Percentiles rank a stretch among this genome's conserved stretches.
These are phyloP conservation scores for Torrubiellomyces zombiae DNA, from an alignment of 2,329 filamentous ascomycete species.

Conservation along the genomic window DNA sequence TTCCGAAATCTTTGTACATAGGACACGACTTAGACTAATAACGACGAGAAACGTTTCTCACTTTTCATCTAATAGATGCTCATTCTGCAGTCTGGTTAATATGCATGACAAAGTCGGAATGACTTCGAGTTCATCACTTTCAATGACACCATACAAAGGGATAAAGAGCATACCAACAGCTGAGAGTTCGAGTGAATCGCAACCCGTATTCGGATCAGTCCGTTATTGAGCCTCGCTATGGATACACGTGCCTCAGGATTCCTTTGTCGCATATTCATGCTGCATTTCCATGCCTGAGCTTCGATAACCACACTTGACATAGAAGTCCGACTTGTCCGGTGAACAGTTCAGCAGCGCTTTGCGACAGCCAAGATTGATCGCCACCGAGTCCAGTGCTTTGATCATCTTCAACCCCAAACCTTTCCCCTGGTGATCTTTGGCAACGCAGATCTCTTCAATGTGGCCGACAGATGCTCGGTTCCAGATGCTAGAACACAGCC, in stretches of 20 bases:
- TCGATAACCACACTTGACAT: conserved; percentile 23
- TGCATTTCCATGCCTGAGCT: conserved; percentile 8
- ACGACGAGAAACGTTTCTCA: conserved; percentile 2
- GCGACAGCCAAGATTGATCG: conserved; percentile 59
- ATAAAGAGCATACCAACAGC: too few species aligned
- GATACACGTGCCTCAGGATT: too few species aligned
- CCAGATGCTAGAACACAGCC: conserved; percentile 38
- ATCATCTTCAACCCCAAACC: conserved; percentile 64
- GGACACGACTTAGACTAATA: too few species aligned
- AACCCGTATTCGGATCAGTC: not conserved
- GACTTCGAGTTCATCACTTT: too few species aligned
- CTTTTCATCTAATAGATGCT: too few species aligned
- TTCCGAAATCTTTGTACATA: too few species aligned
- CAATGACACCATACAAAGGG: too few species aligned
- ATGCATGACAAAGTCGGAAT: too few species aligned
- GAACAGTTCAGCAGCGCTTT: conserved; percentile 71
- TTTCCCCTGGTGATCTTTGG: conserved; percentile 65
- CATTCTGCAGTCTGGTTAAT: too few species aligned
- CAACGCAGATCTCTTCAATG: conserved; percentile 72
- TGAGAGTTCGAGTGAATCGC: too few species aligned
- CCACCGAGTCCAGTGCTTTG: conserved; percentile 58
- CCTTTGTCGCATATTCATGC: conserved; percentile 2
- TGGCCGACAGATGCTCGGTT: conserved; percentile 55
- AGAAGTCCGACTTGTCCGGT: conserved; percentile 64
- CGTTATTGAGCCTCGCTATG: too few species aligned